phyloP scores from a whole-genome alignment of 352 stramenopile genomes.

The Pythium diclinum region DNA sequence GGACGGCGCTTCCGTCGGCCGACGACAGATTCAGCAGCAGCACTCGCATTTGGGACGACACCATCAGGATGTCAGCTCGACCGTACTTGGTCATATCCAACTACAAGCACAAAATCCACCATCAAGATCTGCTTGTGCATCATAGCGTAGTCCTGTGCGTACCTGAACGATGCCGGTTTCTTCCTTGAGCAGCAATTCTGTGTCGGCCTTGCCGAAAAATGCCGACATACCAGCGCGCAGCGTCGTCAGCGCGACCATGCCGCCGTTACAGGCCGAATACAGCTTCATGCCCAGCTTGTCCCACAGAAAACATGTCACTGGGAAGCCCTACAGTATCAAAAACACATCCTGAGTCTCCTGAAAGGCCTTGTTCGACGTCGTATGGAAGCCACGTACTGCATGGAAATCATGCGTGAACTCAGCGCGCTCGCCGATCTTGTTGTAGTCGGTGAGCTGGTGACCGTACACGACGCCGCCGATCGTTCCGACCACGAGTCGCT shows the following conservation, averaged over 20 bases:
- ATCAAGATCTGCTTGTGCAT: neutral
- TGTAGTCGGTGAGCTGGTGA: constrained; percentile 77
- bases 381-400: constrained; percentile 25
- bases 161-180: constrained; percentile 85
- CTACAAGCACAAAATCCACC: constrained; percentile 23
- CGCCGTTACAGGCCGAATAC: constrained; percentile 81
- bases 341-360: neutral
- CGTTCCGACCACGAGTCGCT: constrained; percentile 77
- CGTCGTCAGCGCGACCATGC: constrained; percentile 74
- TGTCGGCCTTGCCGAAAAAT: constrained; percentile 80
- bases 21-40: constrained; percentile 74
- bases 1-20: constrained; percentile 64
- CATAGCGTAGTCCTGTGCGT: no score
- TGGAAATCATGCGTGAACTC: constrained; percentile 89
- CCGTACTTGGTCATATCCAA: constrained; percentile 60
- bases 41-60: constrained; percentile 80
- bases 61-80: constrained; percentile 64
- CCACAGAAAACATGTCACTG: constrained; percentile 82
- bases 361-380: neutral
- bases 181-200: constrained; percentile 82
- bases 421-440: constrained; percentile 85
- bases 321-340: constrained; percentile 45
- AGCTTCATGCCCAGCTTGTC: constrained; percentile 61
- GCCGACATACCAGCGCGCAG: constrained; percentile 77
- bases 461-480: constrained; percentile 78